Base-by-base conservation (phyloP, 768 basidiomycete genomes). In the Ephemerocybe angulata region DNA sequence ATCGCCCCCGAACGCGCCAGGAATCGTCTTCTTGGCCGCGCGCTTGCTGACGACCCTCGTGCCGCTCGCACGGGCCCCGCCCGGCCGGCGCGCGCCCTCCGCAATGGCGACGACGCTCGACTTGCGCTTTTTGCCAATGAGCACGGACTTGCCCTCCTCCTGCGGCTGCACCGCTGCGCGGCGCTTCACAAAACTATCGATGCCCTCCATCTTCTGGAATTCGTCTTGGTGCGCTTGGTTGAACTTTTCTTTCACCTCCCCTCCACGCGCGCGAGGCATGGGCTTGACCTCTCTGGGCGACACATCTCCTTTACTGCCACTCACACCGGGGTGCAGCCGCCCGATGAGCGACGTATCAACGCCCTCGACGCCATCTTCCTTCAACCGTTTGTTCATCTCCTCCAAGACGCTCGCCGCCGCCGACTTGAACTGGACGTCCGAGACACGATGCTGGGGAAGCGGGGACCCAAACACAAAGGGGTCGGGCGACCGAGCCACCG, bases 401-500 rank as follows among this genome's bases (percentile, higher is more conserved):
- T 85, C 86, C 28, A 93, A 72, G 27, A 93, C 84, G 21, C 79
- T 78, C n/a, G 82, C 76, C 0, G 88, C 86, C 0, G 86, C 85
- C 1, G 73, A 67, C 50, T 76, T 78, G 70, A 93, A 92, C 49
- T 86, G 80, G n/a, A 72, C 69, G 59, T 88, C 84, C 29, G 85
- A 83, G 41, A 81, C 76, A 43, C 72, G 76, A 62, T 88, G 76
- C 55, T 80, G 79, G 6, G 87, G 83, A 3, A 81, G 76, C 0
- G 88, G 86, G 0, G 90, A 91, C 24, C 90, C 90, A 61, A 93
- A 93, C 21, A 90, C 65, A 71, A 92, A 93, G 0, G 85, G 82
- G 22, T 78, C 68, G 10, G 70, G 62, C 13, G 58, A 42, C 19
- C 54, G n/a, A n/a, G n/a, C n/a, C n/a, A n/a, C n/a, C n/a, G n/a